Base-by-base conservation (phyloP, 495 filamentous ascomycete genomes). In the Hypoxylon crocopeplum region DNA sequence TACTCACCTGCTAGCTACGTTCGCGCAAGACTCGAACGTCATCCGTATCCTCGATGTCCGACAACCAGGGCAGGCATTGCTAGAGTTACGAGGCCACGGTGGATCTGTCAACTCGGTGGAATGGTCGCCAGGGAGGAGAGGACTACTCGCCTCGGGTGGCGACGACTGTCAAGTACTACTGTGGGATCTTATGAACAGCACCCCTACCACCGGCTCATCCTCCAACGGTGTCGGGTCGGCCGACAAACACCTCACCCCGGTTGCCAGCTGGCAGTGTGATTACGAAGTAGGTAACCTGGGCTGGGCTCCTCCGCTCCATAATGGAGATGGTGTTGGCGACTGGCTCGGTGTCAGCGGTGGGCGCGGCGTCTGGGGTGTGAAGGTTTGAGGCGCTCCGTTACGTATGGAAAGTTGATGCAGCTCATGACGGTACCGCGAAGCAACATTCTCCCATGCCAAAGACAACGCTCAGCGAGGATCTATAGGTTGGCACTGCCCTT, bases 21-120 rank as follows among this genome's bases (percentile, higher is more conserved):
- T 99, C 70, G 93, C 93, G 15, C 86, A 89, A 70, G 95, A 99
- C 69, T 93, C 89, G 11, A 92, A 88, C 65, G 79, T 97, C 40
- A 92, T 99, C 69, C 88, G 94, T 17, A 95, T 99, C 50, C 86
- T 99, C 12, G 94, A 99, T 65, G 93, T 97, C 11, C 90, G 94
- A 13, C 95, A 98, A 79, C 94, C 94, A 1, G 94, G 94, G 8
- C 93, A 97, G 74, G 94, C 94, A 1, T 80, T 99, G 10, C 83
- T 98, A 16, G 94, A 99, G 69, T 82, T 99, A 36, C 91, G 91
- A 27, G 94, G 94, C n/a, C 95, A 98, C 71, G 82, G 84, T 12
- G 88, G 90, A 6, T 74, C 89, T 12, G 79, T 99, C 33, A 98
- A 93, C 71, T 93, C 89, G 65, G 88, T 97, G 52, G 94, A 98